These are phyloP conservation scores for Vigna angularis DNA, from an alignment of 306 rosid genomes.

Conservation along the genomic window DNA sequence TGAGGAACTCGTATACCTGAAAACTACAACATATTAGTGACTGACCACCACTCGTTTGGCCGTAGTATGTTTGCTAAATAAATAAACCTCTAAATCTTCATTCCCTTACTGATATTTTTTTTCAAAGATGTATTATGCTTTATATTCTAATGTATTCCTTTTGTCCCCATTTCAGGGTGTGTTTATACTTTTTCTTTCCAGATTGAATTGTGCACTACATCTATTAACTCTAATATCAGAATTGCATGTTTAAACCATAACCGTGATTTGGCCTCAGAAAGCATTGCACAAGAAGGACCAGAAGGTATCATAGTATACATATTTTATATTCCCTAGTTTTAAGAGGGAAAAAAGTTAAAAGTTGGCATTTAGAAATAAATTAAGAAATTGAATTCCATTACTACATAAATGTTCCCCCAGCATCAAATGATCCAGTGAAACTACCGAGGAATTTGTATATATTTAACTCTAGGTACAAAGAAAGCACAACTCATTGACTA, in stretches of 20 bases:
- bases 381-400: neutral
- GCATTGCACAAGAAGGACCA: neutral
- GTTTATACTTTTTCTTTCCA: neutral
- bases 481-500: neutral
- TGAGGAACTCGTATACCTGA: neutral
- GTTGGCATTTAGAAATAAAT: constrained; percentile 21
- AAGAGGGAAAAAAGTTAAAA: neutral
- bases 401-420: neutral
- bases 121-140: neutral
- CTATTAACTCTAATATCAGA: constrained; percentile 23
- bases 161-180: neutral
- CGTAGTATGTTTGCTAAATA: neutral
- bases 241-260: constrained; percentile 13
- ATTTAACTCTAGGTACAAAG: constrained; percentile 7
- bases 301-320: neutral
- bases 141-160: neutral
- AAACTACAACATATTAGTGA: constrained; percentile 13
- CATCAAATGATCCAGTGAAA: constrained; percentile 10
- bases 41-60: constrained; percentile 24
- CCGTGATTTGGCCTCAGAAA: constrained; percentile 29
- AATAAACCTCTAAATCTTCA: constrained; percentile 5
- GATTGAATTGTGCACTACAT: neutral
- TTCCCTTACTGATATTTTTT: neutral
- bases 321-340: neutral
- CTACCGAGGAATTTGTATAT: neutral